phyloP scores from a whole-genome alignment of 2,329 filamentous ascomycete genomes.

The Myriosclerotinia duriaeana region DNA sequence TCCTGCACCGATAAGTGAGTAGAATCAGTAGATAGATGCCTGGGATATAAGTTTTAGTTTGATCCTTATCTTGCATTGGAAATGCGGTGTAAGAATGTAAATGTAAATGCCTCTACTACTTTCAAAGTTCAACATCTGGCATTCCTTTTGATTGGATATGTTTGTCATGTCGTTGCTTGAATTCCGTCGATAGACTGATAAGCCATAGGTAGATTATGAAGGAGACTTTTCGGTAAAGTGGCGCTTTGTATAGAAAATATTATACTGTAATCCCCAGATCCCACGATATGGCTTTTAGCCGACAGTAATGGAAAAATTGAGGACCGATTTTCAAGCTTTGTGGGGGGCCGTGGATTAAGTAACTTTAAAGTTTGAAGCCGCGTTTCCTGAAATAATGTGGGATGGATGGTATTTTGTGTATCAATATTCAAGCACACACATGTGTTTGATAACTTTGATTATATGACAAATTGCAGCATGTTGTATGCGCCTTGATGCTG shows the following conservation, averaged over 20 bases:
- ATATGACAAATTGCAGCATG: background rate
- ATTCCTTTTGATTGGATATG: background rate
- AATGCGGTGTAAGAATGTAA: background rate
- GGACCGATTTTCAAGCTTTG: slow-evolving; percentile 5
- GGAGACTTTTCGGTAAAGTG: background rate
- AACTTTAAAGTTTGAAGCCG: background rate
- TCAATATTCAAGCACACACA: background rate
- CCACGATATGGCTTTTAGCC: background rate
- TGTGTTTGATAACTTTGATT: slow-evolving; percentile 7
- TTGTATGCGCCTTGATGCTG: background rate
- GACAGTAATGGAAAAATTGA: background rate
- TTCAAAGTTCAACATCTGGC: background rate
- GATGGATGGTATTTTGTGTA: background rate
- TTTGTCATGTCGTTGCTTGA: background rate
- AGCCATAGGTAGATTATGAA: background rate
- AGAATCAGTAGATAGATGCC: too few relatives aligned
- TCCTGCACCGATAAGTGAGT: background rate
- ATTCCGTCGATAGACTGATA: background rate
- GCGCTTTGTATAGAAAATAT: background rate
- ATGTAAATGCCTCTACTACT: background rate
- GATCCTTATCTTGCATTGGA: slow-evolving; percentile 1
- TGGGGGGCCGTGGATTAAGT: background rate
- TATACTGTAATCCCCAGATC: background rate
- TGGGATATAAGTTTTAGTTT: background rate
- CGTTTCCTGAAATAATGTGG: background rate